Evolutionary conservation across 305 asterid species (phyloP).

Genomic region (Fraxinus albicans): DNA sequence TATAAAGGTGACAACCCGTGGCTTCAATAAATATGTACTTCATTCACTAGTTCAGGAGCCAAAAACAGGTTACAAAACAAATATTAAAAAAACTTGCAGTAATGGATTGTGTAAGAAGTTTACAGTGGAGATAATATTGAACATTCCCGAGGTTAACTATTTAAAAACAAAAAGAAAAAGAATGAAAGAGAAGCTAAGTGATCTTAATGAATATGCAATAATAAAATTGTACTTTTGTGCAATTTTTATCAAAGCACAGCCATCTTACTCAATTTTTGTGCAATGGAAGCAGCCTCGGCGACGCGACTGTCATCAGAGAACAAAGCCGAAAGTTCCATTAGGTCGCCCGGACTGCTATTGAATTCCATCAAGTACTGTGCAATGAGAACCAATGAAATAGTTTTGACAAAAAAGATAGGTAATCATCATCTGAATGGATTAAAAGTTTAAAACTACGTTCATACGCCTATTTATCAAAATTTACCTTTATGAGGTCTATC

Average conservation of each 20-base stretch:
- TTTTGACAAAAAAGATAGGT: slow-evolving; percentile 12
- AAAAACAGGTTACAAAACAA: background rate
- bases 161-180: too few species aligned
- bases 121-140: background rate
- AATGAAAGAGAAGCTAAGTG: background rate
- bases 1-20: background rate
- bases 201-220: background rate
- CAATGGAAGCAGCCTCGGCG: slow-evolving; percentile 98
- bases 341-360: slow-evolving; percentile 95
- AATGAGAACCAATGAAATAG: slow-evolving; percentile 16
- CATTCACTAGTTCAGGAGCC: slow-evolving; percentile 21
- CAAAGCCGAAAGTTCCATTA: slow-evolving; percentile 95
- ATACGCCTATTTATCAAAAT: background rate
- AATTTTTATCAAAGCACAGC: slow-evolving; percentile 16
- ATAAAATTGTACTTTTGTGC: background rate
- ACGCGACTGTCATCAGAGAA: slow-evolving; percentile 98
- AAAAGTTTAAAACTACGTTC: background rate
- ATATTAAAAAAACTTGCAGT: background rate
- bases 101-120: background rate
- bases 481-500: slow-evolving; percentile 93
- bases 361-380: slow-evolving; percentile 97
- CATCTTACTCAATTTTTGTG: slow-evolving; percentile 93
- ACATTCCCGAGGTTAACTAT: background rate
- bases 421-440: slow-evolving; percentile 12
- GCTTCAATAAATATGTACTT: slow-evolving; percentile 6